Conservation (phyloP, 2,329 filamentous ascomycete genomes). For the Triangularia verruculosa region DNA sequence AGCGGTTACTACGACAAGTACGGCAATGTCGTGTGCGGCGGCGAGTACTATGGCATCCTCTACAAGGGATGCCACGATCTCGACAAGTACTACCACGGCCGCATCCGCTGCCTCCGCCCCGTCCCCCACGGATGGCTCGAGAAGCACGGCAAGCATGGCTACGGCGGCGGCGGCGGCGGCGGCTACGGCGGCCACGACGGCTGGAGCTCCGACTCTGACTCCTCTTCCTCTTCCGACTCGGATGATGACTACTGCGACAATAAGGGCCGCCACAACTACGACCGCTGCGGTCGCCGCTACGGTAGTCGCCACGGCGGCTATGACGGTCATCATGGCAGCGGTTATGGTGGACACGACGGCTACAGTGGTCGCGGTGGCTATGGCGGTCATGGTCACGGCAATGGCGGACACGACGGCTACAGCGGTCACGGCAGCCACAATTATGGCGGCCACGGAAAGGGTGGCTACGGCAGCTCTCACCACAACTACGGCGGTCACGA, state of each 20-base stretch:
- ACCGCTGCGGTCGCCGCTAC: constrained; percentile 3
- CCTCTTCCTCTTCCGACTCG: neutral
- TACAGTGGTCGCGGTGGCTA: neutral
- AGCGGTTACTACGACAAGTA: constrained; percentile 9
- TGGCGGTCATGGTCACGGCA: neutral
- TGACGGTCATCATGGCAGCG: neutral
- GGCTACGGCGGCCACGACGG: neutral
- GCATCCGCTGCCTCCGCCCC: constrained; percentile 17
- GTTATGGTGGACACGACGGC: neutral
- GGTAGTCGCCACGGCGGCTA: neutral
- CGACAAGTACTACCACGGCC: constrained; percentile 11
- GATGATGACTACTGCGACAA: constrained; percentile 11
- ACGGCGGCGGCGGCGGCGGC: neutral
- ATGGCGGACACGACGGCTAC: neutral
- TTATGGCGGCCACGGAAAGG: neutral
- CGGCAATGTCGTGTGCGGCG: constrained; percentile 15
- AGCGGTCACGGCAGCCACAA: neutral
- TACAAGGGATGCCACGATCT: constrained; percentile 16
- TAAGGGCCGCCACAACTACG: constrained; percentile 3
- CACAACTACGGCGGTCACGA: neutral
- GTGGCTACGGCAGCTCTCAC: neutral
- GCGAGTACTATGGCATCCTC: constrained; percentile 19
- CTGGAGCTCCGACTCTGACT: neutral
- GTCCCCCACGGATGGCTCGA: constrained; percentile 15
- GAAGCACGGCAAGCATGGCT: neutral